Conservation (phyloP, 441 rosid genomes). For the Flueggea neowawraea region DNA sequence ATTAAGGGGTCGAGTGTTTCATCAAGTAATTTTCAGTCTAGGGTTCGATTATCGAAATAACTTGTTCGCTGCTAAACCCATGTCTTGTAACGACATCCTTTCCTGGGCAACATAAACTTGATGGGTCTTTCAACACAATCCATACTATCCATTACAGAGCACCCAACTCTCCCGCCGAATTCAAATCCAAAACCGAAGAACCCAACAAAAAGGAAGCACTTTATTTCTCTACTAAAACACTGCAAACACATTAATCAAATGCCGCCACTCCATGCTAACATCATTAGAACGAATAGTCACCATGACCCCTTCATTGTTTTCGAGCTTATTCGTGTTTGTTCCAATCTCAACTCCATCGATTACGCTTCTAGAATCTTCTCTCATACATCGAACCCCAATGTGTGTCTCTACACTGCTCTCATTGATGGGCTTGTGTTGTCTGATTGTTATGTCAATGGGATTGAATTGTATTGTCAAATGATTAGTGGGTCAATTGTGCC, state of each 20-base stretch:
- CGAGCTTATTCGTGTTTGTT: conserved; percentile 50
- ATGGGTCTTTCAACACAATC: no score
- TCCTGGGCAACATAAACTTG: no score
- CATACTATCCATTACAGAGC: no score
- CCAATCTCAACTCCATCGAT: conserved; percentile 31
- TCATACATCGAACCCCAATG: conserved; percentile 37
- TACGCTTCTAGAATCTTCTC: conserved; percentile 49
- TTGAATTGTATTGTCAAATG: conserved; percentile 42
- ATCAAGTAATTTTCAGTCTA: no score
- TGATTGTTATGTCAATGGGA: conserved; percentile 36
- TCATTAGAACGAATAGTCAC: conserved; percentile 37
- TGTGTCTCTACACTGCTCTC: conserved; percentile 56
- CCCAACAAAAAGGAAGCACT: conserved; percentile 9
- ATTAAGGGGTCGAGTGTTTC: no score
- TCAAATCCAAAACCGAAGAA: no score
- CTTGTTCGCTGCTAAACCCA: no score
- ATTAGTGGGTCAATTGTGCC: conserved; percentile 32
- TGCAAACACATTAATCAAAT: conserved; percentile 29
- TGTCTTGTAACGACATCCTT: no score
- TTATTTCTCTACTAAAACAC: conserved; percentile 24
- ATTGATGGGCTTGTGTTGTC: conserved; percentile 47
- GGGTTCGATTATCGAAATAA: no score
- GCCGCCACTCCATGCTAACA: conserved; percentile 31
- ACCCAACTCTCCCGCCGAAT: neutral
- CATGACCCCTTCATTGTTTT: conserved; percentile 54